A percentile compares a stretch with the other conserved stretches of the same genome.
phyloP scores from a whole-genome alignment of 2,329 filamentous ascomycete genomes.

The Reticulascus tulasneorum region DNA sequence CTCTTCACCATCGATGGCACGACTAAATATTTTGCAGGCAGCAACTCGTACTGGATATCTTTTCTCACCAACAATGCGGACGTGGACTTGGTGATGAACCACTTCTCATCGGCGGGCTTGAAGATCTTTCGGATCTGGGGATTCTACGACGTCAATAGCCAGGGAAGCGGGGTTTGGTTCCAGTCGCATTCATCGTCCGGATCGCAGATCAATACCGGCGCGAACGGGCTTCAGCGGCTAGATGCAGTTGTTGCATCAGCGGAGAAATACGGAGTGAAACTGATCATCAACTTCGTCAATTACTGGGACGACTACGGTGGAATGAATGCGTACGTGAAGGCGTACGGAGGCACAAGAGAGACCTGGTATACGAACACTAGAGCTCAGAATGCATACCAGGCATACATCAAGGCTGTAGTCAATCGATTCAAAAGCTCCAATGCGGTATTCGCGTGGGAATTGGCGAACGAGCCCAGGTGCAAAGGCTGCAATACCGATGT shows the following conservation, averaged over 20 bases:
- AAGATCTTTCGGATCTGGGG: constrained; percentile 60
- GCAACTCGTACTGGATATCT: constrained; percentile 52
- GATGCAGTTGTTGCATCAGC: constrained; percentile 61
- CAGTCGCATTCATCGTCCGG: constrained; percentile 47
- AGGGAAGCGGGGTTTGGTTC: constrained; percentile 41
- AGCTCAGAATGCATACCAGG: constrained; percentile 48
- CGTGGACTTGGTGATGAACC: constrained; percentile 44
- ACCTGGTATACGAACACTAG: constrained; percentile 49
- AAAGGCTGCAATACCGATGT: constrained; percentile 52
- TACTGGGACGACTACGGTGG: constrained; percentile 68
- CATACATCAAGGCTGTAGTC: constrained; percentile 42
- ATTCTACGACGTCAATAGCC: constrained; percentile 54
- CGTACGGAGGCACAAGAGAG: constrained; percentile 48
- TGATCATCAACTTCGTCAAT: constrained; percentile 65
- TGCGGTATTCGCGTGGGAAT: constrained; percentile 49
- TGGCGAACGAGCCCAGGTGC: constrained; percentile 56
- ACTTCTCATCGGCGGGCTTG: constrained; percentile 44
- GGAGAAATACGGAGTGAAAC: constrained; percentile 55
- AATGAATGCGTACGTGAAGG: constrained; percentile 53
- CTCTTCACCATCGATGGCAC: constrained; percentile 38
- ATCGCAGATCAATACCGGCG: constrained; percentile 59
- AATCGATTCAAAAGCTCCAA: constrained; percentile 39
- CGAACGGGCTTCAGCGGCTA: constrained; percentile 51
- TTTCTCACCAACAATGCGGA: constrained; percentile 49
- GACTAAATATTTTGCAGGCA: constrained; percentile 46